phyloP scores from a whole-genome alignment of 202 grass and related monocot species.

The Brachypodium distachyon region DNA sequence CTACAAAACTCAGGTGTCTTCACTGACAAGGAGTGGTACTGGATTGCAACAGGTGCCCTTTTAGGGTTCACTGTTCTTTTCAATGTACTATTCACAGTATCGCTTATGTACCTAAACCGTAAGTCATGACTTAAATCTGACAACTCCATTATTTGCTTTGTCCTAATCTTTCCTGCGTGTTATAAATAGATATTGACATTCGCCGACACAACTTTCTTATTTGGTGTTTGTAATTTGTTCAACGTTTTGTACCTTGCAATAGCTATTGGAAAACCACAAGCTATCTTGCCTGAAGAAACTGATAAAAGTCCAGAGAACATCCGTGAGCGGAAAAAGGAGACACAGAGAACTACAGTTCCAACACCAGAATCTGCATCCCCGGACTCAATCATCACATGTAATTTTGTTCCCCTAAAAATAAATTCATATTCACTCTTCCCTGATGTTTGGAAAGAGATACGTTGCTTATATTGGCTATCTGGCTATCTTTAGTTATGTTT shows the following conservation, averaged over 20 bases:
- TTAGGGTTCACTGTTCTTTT: slow-evolving; percentile 66
- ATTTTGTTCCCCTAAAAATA: slow-evolving; percentile 11
- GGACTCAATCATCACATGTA: slow-evolving; percentile 53
- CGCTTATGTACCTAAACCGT: slow-evolving; percentile 70
- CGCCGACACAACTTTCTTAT: neutral
- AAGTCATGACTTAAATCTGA: slow-evolving; percentile 38
- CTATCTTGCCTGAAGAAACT: slow-evolving; percentile 59
- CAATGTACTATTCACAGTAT: slow-evolving; percentile 71
- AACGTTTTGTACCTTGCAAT: slow-evolving; percentile 4
- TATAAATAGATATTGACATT: neutral
- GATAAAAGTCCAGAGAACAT: slow-evolving; percentile 14
- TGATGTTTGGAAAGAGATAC: neutral
- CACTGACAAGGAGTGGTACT: slow-evolving; percentile 64
- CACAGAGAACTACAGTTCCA: slow-evolving; percentile 6
- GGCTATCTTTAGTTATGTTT: slow-evolving; percentile 18
- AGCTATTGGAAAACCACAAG: slow-evolving; percentile 62
- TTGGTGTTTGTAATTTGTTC: neutral
- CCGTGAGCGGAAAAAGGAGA: slow-evolving; percentile 14
- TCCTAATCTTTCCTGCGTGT: neutral
- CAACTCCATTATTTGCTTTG: slow-evolving; percentile 10
- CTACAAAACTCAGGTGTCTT: slow-evolving; percentile 67
- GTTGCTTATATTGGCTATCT: neutral
- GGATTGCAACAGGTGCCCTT: slow-evolving; percentile 74
- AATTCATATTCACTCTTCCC: slow-evolving; percentile 3
- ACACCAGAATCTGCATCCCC: slow-evolving; percentile 19